Evolutionary conservation across 202 grass and related monocot genomes (phyloP).

Genomic region (Alloteropsis angusta): DNA sequence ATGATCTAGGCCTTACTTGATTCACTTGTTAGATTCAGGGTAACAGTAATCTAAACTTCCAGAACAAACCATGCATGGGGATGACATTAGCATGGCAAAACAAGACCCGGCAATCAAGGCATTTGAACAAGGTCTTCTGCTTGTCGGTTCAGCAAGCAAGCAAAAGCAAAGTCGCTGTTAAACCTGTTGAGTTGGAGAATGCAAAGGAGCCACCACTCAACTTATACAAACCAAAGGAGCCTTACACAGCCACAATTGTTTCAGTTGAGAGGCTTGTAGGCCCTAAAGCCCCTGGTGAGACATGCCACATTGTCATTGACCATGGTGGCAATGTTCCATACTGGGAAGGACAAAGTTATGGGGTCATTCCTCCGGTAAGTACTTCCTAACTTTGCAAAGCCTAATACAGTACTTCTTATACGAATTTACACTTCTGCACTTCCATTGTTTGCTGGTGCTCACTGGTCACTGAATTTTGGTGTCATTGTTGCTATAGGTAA

Average conservation of each 20-base stretch:
- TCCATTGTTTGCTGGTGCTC: not conserved
- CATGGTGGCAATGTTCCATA: conserved; percentile 84
- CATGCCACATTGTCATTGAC: conserved; percentile 86
- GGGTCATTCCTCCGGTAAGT: conserved; percentile 82
- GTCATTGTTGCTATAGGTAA: not conserved
- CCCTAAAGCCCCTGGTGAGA: conserved; percentile 78
- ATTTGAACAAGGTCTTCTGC: conserved; percentile 44
- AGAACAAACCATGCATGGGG: conserved; percentile 30
- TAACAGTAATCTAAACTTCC: conserved; percentile 34
- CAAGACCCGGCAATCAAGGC: conserved; percentile 25
- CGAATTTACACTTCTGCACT: not conserved
- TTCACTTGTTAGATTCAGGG: conserved; percentile 39
- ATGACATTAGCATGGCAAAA: conserved; percentile 32
- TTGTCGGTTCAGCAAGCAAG: conserved; percentile 52
- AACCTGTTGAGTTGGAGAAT: conserved; percentile 60
- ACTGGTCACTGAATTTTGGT: not conserved
- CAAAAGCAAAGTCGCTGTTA: conserved; percentile 56
- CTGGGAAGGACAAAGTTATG: conserved; percentile 95
- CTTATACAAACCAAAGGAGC: conserved; percentile 67
- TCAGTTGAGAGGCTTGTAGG: conserved; percentile 84
- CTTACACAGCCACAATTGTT: conserved; percentile 68
- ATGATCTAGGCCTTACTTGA: not conserved
- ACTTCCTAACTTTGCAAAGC: not conserved
- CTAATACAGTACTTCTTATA: not conserved
- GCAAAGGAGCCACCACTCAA: conserved; percentile 68